These are phyloP conservation scores for Cyathus striatus DNA, from an alignment of 768 basidiomycete species.

Conservation along the genomic window DNA sequence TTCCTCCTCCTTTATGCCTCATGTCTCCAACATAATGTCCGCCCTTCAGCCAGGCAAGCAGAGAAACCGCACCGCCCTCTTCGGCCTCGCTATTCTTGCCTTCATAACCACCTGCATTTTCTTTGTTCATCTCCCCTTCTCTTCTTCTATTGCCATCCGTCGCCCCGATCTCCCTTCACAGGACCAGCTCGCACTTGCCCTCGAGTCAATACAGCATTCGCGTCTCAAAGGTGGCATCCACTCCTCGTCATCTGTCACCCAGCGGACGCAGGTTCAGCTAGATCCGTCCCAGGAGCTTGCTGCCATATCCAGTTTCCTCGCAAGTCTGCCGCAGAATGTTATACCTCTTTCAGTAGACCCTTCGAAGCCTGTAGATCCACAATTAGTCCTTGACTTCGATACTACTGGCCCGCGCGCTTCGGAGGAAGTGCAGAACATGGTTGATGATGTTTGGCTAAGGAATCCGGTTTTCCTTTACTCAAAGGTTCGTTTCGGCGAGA, in stretches of 20 bases:
- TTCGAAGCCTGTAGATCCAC: slow-evolving; percentile 62
- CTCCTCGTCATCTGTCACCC: slow-evolving; percentile 7
- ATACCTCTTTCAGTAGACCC: slow-evolving; percentile 68
- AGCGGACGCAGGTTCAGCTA: slow-evolving; percentile 40
- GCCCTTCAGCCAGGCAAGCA: slow-evolving; percentile 38
- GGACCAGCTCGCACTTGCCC: slow-evolving; percentile 27
- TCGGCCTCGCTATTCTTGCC: slow-evolving; percentile 51
- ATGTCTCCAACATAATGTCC: slow-evolving; percentile 16
- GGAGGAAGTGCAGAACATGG: slow-evolving; percentile 55
- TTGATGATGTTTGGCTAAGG: slow-evolving; percentile 62
- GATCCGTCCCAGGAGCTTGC: slow-evolving; percentile 61
- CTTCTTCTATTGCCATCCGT: slow-evolving; percentile 31
- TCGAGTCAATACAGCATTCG: slow-evolving; percentile 30
- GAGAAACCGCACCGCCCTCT: slow-evolving; percentile 47
- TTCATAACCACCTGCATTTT: slow-evolving; percentile 46
- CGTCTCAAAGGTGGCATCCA: slow-evolving; percentile 18
- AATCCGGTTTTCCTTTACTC: slow-evolving; percentile 75
- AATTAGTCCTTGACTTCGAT: slow-evolving; percentile 81
- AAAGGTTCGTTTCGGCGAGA: slow-evolving; percentile 40
- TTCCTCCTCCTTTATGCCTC: slow-evolving; percentile 14
- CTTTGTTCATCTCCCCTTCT: slow-evolving; percentile 45
- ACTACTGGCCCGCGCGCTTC: slow-evolving; percentile 56
- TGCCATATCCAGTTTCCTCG: slow-evolving; percentile 68
- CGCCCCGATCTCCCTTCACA: slow-evolving; percentile 20
- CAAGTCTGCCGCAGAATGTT: slow-evolving; percentile 69